Evolutionary conservation across 495 filamentous ascomycete species (phyloP).

Genomic region (Trichoderma asperelloides): DNA sequence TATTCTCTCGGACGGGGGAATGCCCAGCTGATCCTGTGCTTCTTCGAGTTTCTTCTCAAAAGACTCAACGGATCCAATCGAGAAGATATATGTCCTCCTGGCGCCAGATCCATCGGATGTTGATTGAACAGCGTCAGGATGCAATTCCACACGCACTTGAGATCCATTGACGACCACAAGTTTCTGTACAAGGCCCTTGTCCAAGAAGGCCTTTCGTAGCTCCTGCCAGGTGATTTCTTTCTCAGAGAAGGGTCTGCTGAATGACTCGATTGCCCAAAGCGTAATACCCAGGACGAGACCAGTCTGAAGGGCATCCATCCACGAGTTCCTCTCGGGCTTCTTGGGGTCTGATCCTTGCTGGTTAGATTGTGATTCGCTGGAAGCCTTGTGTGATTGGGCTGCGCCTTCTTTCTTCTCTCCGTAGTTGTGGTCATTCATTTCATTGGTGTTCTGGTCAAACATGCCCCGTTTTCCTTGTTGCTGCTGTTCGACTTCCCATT

Average conservation of each 20-base stretch:
- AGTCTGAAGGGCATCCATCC: slow-evolving; percentile 14
- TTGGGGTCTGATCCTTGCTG: slow-evolving; percentile 29
- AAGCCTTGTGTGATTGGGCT: slow-evolving; percentile 16
- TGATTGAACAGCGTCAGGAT: slow-evolving; percentile 65
- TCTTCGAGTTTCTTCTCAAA: slow-evolving; percentile 84
- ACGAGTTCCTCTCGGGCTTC: slow-evolving; percentile 13
- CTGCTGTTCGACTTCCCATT: slow-evolving; percentile 11
- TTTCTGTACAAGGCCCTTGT: slow-evolving; percentile 92
- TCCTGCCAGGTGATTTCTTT: slow-evolving; percentile 95
- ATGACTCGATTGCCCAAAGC: slow-evolving; percentile 17
- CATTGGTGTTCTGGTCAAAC: slow-evolving; percentile 12
- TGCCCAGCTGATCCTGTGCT: slow-evolving; percentile 76
- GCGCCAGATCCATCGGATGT: slow-evolving; percentile 68
- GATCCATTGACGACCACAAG: slow-evolving; percentile 62
- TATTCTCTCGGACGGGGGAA: slow-evolving; percentile 77
- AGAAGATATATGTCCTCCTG: slow-evolving; percentile 84
- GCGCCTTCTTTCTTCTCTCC: slow-evolving; percentile 24
- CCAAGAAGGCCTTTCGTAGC: slow-evolving; percentile 81
- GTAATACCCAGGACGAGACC: slow-evolving; percentile 20
- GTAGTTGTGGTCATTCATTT: slow-evolving; percentile 16
- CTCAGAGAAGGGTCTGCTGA: slow-evolving; percentile 20
- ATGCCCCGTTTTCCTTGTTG: slow-evolving; percentile 8
- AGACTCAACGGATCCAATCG: slow-evolving; percentile 84
- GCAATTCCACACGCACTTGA: slow-evolving; percentile 74
- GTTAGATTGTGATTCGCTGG: slow-evolving; percentile 27